Conservation (phyloP, 768 basidiomycete species). For the Tylopilus intermedius region DNA sequence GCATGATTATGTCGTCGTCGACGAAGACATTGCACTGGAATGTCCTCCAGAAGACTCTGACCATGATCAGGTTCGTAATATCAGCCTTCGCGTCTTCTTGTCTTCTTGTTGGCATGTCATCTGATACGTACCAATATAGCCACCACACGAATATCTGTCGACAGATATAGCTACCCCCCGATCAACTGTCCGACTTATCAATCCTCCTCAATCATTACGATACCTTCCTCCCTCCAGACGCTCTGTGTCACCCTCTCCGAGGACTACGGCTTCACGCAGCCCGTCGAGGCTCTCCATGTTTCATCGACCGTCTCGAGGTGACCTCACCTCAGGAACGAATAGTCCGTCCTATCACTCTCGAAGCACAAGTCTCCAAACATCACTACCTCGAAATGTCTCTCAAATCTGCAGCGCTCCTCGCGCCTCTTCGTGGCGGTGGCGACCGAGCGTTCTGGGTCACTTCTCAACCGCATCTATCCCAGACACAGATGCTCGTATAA, state of each 20-base stretch:
- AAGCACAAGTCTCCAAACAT: constrained; percentile 47
- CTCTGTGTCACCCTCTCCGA: constrained; percentile 37
- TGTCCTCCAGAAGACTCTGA: constrained; percentile 16
- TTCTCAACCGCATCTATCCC: constrained; percentile 49
- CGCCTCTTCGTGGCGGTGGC: constrained; percentile 42
- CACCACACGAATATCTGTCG: constrained; percentile 18
- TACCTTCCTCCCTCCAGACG: constrained; percentile 40
- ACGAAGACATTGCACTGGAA: constrained; percentile 28
- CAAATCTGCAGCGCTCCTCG: constrained; percentile 8
- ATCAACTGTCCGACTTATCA: constrained; percentile 33
- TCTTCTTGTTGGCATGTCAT: constrained; percentile 13
- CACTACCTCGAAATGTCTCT: constrained; percentile 23
- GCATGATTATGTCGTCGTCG: constrained; percentile 41
- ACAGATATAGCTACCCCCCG: constrained; percentile 27
- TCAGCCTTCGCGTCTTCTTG: constrained; percentile 4
- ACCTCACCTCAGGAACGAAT: constrained; percentile 26
- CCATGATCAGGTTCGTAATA: constrained; percentile 26
- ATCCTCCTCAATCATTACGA: constrained; percentile 37
- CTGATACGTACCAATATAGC: constrained; percentile 20
- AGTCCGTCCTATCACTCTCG: constrained; percentile 39
- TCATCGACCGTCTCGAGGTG: constrained; percentile 31
- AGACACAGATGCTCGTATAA: constrained; percentile 39
- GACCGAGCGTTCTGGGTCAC: constrained; percentile 63
- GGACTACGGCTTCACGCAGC: constrained; percentile 30
- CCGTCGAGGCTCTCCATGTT: constrained; percentile 42